Evolutionary conservation across 805 yeast genomes (phyloP).

Genomic region (Teunomyces barrocoloradensis): DNA sequence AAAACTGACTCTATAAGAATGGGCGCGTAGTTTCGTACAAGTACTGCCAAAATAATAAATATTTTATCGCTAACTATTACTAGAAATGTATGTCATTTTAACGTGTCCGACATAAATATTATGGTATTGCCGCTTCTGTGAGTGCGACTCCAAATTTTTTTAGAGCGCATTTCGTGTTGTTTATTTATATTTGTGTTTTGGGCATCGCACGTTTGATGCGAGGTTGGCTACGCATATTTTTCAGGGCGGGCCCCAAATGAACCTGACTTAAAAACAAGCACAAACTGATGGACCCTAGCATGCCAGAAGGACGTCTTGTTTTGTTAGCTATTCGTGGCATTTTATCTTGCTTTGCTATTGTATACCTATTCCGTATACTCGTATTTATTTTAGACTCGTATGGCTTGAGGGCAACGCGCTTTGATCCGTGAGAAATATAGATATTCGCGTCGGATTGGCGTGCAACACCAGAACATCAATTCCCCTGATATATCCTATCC

Average conservation of each 20-base stretch:
- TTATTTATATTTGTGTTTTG: constrained; percentile 2
- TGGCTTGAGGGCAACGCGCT: too few relatives aligned
- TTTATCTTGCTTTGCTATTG: too few relatives aligned
- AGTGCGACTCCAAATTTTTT: background rate
- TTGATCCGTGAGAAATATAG: too few relatives aligned
- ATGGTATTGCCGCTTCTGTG: constrained; percentile 4
- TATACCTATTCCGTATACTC: too few relatives aligned
- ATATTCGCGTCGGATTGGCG: too few relatives aligned
- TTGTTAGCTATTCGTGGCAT: too few relatives aligned
- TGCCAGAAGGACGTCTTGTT: too few relatives aligned
- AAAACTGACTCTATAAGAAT: constrained; percentile 3
- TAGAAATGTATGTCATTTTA: constrained; percentile 1
- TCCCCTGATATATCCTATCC: too few relatives aligned
- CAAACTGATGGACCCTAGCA: too few relatives aligned
- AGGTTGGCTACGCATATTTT: background rate
- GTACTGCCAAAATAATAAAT: background rate
- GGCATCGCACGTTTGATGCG: background rate
- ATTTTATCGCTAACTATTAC: constrained; percentile 3
- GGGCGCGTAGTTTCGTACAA: background rate
- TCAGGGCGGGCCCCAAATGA: background rate
- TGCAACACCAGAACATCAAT: too few relatives aligned
- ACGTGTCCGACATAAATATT: constrained; percentile 4
- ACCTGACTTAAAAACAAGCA: too few relatives aligned
- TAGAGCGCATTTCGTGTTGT: background rate
- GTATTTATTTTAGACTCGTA: too few relatives aligned